Evolutionary conservation across 352 stramenopile genomes (phyloP).

Genomic region (Phytopythium montanum): DNA sequence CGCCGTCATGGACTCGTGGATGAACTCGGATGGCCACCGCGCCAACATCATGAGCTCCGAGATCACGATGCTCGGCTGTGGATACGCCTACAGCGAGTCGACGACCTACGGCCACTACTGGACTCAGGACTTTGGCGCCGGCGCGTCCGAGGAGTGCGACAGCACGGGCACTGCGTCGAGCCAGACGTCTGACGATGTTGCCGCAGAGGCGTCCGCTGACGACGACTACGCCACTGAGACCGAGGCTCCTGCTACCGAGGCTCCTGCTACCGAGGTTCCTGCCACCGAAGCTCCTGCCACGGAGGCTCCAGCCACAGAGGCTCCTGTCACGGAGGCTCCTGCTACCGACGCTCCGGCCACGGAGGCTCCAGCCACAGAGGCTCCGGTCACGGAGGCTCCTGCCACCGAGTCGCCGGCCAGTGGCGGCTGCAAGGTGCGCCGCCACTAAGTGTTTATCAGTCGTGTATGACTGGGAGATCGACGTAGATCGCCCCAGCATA

Average conservation of each 20-base stretch:
- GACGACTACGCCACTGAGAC: conserved; percentile 4
- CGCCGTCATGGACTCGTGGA: conserved; percentile 36
- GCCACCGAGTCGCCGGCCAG: background rate
- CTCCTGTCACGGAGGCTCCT: conserved; percentile 2
- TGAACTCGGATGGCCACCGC: conserved; percentile 35
- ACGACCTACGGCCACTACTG: conserved; percentile 27
- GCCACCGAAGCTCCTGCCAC: conserved; percentile 5
- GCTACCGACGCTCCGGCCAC: conserved; percentile 3
- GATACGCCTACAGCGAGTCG: conserved; percentile 25
- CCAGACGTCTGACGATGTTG: conserved; percentile 11
- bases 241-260: conserved; percentile 10
- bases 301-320: conserved; percentile 10
- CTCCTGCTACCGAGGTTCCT: background rate
- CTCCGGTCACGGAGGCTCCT: background rate
- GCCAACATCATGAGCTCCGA: conserved; percentile 30
- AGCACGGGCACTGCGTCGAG: conserved; percentile 7
- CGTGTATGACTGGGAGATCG: background rate
- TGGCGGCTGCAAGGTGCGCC: background rate
- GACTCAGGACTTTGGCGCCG: conserved; percentile 28
- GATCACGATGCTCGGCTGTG: conserved; percentile 39
- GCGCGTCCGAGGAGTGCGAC: conserved; percentile 24
- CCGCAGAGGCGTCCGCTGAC: conserved; percentile 10
- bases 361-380: background rate
- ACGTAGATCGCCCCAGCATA: background rate
- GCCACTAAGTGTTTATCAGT: background rate